Evolutionary conservation across 163 green algal genomes (phyloP), one percentile per base, ranked within the genome.

Genomic region (Picocystis sp.): DNA sequence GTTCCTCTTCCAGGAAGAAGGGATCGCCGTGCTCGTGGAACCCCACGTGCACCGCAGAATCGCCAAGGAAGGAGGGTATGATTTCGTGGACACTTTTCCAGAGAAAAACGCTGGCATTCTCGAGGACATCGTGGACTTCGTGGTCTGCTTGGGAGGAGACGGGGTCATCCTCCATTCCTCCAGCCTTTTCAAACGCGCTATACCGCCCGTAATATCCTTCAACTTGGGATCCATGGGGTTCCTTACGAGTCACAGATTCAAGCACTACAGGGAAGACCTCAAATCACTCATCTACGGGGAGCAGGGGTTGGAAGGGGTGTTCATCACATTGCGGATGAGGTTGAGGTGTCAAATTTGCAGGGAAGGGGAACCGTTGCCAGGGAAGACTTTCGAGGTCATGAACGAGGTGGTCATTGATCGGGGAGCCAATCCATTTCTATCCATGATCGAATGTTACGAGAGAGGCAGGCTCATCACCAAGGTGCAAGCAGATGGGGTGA

Each of bases 361-460:
- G 15, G 34, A 53, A 8, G 74, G 56, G 33, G 51, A 51, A 48
- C 46, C 45, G 13, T 45, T 50, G 43, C 35, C 49, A 47, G 1
- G 43, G 17, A 33, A 33, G 45, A 19, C 21, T 5, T 23, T 77
- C 45, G 71, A 90, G 55, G 81, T 92, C 14, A 57, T 93, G 34
- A 93, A 97, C 64, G 88, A 97, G 69, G 81, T 97, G 45, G 83
- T 94, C 0, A 72, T 97, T 11, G 85, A 93, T 58, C 63, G 89
- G 11, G 89, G 89, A 41, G 75, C 81, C 33, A 79, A 74, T 11
- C 79, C 89, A 13, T 96, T 89, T 77, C 76, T 97, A 11, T 89
- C 82, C 47, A 94, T 93, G 58, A 84, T 97, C 41, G 83, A 97
- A 71, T 84, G 78, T 60, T 94, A 82, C 62, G 89, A 93, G 65